Evolutionary conservation across 176 grass and related monocot species (phyloP), one percentile per base, ranked within the genome.

Genomic region (Carex scoparia): DNA sequence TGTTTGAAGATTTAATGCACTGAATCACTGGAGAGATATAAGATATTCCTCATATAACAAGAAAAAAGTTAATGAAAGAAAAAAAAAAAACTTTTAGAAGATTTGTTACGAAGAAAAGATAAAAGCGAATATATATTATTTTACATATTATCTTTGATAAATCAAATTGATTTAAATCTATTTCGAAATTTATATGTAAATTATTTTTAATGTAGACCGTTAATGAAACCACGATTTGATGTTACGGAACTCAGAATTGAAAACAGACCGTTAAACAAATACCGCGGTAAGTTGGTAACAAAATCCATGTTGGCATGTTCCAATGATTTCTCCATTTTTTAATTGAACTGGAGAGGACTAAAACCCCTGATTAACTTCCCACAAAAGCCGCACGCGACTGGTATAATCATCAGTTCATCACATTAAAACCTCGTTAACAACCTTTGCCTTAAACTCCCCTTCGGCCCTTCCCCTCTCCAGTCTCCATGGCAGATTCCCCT

Each of bases 401-500:
- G 67, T 84, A 65, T 32, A 89, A 84, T 54, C 8, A 81, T 37
- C 42, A 31, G 87, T 81, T 61, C 8, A 81, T 37, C 42, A 31
- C 66, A 33, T 44, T 44, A 54, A 69, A 57, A 42, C 11, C n/a
- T 51, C 71, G 11, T 53, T 28, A 75, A 1, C 4, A 23, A 23
- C 23, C 23, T 23, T 75, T 53, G 48, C 15, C 15, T 61, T 23
- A 14, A 14, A 19, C 13, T 61, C 13, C n/a, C 35, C 31, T 11
- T n/a, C 13, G 18, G 0, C 62, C 6, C 85, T 68, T 56, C 74
- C 27, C 82, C 42, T 11, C 71, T 31, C 13, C 30, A 33, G 53
- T 40, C 54, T 46, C 44, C 37, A 69, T 83, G 32, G 59, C 60
- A 46, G 42, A 53, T 63, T 73, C 75, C 10, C 70, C 84, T 3